Evolutionary conservation across 768 basidiomycete species (phyloP).

Genomic region (Leccinellum luteum): DNA sequence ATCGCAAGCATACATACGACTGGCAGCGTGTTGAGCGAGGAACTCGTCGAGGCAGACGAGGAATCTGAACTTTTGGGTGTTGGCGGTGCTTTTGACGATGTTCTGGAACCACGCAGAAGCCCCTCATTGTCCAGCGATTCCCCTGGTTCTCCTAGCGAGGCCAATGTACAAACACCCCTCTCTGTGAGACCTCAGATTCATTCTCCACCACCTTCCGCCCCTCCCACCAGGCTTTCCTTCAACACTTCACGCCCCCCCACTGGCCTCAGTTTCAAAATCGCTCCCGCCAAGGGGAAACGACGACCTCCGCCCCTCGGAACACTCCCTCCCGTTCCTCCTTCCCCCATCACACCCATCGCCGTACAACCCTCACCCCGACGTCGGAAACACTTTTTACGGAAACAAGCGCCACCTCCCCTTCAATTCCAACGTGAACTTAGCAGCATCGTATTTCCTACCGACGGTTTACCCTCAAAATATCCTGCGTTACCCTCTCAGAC

Average conservation of each 20-base stretch:
- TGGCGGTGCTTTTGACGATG: slow-evolving; percentile 58
- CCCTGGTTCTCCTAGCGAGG: slow-evolving; percentile 35
- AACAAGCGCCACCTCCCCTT: slow-evolving; percentile 55
- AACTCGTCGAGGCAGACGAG: slow-evolving; percentile 81
- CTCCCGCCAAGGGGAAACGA: slow-evolving; percentile 53
- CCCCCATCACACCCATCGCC: slow-evolving; percentile 56
- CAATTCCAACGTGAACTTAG: slow-evolving; percentile 39
- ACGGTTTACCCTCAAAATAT: slow-evolving; percentile 22
- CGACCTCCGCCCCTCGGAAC: slow-evolving; percentile 60
- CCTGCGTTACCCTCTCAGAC: slow-evolving; percentile 72
- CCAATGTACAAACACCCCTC: slow-evolving; percentile 20
- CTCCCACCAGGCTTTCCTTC: slow-evolving; percentile 59
- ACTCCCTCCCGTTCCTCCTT: slow-evolving; percentile 71
- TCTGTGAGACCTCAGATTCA: slow-evolving; percentile 20
- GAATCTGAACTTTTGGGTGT: slow-evolving; percentile 69
- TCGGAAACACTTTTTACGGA: slow-evolving; percentile 52
- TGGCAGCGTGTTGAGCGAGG: slow-evolving; percentile 72
- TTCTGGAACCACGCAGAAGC: slow-evolving; percentile 34
- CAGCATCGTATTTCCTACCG: slow-evolving; percentile 26
- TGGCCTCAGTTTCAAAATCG: slow-evolving; percentile 49
- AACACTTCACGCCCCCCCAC: slow-evolving; percentile 39
- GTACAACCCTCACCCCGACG: slow-evolving; percentile 37
- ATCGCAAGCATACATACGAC: slow-evolving; percentile 67
- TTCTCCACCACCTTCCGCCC: slow-evolving; percentile 48
- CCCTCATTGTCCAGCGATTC: slow-evolving; percentile 35